Percentiles rank a stretch among this genome's conserved stretches.
phyloP scores from a whole-genome alignment of 2,329 filamentous ascomycete genomes.

The Alternaria viburni region DNA sequence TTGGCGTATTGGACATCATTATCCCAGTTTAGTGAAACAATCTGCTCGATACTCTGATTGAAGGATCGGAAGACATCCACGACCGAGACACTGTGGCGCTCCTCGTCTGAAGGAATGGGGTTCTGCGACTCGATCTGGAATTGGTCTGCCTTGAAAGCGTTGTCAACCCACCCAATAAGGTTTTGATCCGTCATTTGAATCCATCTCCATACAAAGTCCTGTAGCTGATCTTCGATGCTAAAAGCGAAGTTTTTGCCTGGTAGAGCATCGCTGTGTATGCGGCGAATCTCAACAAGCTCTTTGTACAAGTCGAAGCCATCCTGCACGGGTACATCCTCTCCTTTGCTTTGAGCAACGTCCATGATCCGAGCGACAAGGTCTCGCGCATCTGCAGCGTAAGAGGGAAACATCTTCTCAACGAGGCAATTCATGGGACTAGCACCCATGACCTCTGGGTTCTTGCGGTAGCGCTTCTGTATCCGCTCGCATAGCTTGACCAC shows the following conservation, averaged over 20 bases:
- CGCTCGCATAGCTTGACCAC: constrained; percentile 85
- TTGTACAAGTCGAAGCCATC: constrained; percentile 95
- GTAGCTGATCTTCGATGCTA: constrained; percentile 82
- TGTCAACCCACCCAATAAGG: constrained; percentile 83
- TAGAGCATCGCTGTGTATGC: constrained; percentile 77
- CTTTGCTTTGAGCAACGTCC: constrained; percentile 70
- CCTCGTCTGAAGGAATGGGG: constrained; percentile 72
- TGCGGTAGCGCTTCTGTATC: constrained; percentile 90
- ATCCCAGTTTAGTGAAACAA: constrained; percentile 87
- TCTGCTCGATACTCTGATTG: constrained; percentile 87
- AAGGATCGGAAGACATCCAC: constrained; percentile 95
- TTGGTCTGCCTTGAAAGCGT: constrained; percentile 87
- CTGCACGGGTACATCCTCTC: constrained; percentile 80
- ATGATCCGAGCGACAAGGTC: constrained; percentile 85
- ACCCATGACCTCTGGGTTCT: constrained; percentile 86
- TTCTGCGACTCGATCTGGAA: constrained; percentile 77
- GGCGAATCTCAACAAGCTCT: constrained; percentile 82
- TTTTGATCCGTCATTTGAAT: constrained; percentile 80
- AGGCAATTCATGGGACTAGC: constrained; percentile 72
- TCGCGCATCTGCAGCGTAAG: constrained; percentile 86
- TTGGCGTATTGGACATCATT: constrained; percentile 92
- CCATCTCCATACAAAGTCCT: constrained; percentile 96
- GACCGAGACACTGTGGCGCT: constrained; percentile 90
- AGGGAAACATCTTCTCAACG: constrained; percentile 82
- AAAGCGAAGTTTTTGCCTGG: constrained; percentile 79